Evolutionary conservation across 345 rosid genomes (phyloP).

Genomic region (Aegle marmelos): DNA sequence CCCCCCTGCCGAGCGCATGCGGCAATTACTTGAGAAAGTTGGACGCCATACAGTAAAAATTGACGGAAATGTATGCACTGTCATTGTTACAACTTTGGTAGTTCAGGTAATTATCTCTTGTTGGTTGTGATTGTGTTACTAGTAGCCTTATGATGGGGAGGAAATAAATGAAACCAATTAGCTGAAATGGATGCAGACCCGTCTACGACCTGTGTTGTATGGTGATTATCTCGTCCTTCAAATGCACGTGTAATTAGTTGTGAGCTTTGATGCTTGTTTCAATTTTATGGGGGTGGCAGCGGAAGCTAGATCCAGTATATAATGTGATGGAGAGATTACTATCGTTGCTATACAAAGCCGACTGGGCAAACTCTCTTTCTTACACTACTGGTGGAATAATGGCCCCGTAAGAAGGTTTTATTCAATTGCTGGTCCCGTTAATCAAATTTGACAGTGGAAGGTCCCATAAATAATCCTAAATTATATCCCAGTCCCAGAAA

Average conservation of each 20-base stretch:
- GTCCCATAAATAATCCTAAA: slow-evolving; percentile 14
- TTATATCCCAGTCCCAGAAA: background rate
- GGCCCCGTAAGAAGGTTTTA: slow-evolving; percentile 63
- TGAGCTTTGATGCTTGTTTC: background rate
- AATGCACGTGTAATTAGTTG: background rate
- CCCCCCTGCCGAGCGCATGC: slow-evolving; percentile 98
- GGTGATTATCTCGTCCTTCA: background rate
- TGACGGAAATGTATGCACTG: slow-evolving; percentile 92
- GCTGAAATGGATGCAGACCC: background rate
- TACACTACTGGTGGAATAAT: slow-evolving; percentile 91
- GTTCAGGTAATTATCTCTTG: slow-evolving; percentile 67
- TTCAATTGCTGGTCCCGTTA: slow-evolving; percentile 15
- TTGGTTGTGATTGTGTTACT: background rate
- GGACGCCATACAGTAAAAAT: slow-evolving; percentile 76
- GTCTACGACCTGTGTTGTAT: no score
- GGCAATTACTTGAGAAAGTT: slow-evolving; percentile 88
- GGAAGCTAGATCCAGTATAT: slow-evolving; percentile 88
- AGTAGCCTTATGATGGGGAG: background rate
- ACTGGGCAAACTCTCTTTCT: slow-evolving; percentile 90
- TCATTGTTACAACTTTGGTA: slow-evolving; percentile 91
- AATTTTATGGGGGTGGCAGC: slow-evolving; percentile 79
- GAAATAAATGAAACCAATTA: no score
- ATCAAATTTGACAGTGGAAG: slow-evolving; percentile 35
- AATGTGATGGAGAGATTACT: slow-evolving; percentile 82
- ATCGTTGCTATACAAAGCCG: slow-evolving; percentile 67